Evolutionary conservation across 2,329 filamentous ascomycete species (phyloP), one percentile per base, ranked within the genome.

Genomic region (Mycosphaerelloides madeirae): DNA sequence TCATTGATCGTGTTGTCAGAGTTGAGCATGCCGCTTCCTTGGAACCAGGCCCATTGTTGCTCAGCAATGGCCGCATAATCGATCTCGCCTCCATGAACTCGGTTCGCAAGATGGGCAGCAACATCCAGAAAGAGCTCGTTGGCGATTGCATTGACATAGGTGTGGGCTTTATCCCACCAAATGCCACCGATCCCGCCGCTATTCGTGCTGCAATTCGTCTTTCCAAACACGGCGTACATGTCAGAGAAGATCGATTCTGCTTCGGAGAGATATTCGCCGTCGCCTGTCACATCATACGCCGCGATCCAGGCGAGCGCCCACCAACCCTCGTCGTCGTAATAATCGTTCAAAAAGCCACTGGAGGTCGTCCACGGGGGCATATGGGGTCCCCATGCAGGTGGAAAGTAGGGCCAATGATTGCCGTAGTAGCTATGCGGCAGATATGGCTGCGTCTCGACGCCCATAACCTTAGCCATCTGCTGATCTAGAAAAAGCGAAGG

Each of bases 121-220:
- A 75, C 67, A 3, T 69, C 71, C 2, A 81, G 60, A 57, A 78
- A 80, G 2, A 81, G 70, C 50, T 77, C 75, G 45, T 80, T 81
- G 2, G 75, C 68, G 25, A 81, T 77, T 1, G 77, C 75, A 47
- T 75, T 76, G 35, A 73, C 66, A 46, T 75, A 74, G 2, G 63
- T 61, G 20, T 70, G 63, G 1, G 63, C 50, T 38, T 68, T 67
- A 46, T 69, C 69, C 71, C 73, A 77, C 57, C 67, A 76, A 9
- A 78, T 66, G 20, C 72, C 70, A n/a, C 52, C 52, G 0, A 37
- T 49, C 7, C 36, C 49, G 16, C 45, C 45, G 18, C 33, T 33
- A 31, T 49, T 55, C 5, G 48, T 49, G 28, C 42, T 47, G 34
- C 67, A 68, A 16, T 69, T 72, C 2, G 63, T 65, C 1, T 68